These are phyloP conservation scores for Trichoderma sp. DNA, from an alignment of 2,329 filamentous ascomycete genomes.

Conservation along the genomic window DNA sequence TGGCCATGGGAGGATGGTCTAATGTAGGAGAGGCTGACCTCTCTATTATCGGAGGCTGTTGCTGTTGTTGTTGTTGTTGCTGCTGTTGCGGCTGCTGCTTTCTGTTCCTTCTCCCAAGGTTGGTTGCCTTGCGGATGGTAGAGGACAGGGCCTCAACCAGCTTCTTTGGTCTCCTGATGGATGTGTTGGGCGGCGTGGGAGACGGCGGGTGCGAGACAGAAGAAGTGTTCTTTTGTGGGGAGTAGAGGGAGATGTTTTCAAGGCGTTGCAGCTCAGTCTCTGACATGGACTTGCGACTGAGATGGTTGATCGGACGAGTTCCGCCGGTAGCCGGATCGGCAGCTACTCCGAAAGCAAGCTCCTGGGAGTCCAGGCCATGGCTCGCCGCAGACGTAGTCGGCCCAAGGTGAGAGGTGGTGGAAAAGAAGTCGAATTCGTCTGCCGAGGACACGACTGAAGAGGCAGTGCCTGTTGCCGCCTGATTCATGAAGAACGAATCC, in stretches of 20 bases:
- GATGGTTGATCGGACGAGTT: slow-evolving; percentile 25
- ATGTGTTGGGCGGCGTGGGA: slow-evolving; percentile 34
- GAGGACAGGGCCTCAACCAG: slow-evolving; percentile 44
- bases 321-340: slow-evolving; percentile 20
- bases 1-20: slow-evolving; percentile 34
- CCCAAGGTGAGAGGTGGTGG: slow-evolving; percentile 34
- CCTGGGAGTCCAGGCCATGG: slow-evolving; percentile 34
- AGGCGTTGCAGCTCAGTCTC: slow-evolving; percentile 48
- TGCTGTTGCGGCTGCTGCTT: slow-evolving; percentile 24
- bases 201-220: slow-evolving; percentile 34
- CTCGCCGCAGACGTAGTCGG: slow-evolving; percentile 27
- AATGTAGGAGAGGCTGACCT: slow-evolving; percentile 34
- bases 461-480: slow-evolving; percentile 32
- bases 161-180: slow-evolving; percentile 37
- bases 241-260: slow-evolving; percentile 47
- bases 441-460: slow-evolving; percentile 38
- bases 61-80: not conserved
- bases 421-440: slow-evolving; percentile 39
- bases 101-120: slow-evolving; percentile 32
- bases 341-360: slow-evolving; percentile 27
- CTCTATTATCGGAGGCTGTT: slow-evolving; percentile 15
- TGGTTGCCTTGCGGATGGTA: slow-evolving; percentile 41
- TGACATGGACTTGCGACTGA: slow-evolving; percentile 43
- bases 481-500: slow-evolving; percentile 32
- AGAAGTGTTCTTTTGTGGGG: slow-evolving; percentile 31